These are phyloP conservation scores for Thermomyces lanuginosus DNA, from an alignment of 2,329 filamentous ascomycete species.

Conservation along the genomic window DNA sequence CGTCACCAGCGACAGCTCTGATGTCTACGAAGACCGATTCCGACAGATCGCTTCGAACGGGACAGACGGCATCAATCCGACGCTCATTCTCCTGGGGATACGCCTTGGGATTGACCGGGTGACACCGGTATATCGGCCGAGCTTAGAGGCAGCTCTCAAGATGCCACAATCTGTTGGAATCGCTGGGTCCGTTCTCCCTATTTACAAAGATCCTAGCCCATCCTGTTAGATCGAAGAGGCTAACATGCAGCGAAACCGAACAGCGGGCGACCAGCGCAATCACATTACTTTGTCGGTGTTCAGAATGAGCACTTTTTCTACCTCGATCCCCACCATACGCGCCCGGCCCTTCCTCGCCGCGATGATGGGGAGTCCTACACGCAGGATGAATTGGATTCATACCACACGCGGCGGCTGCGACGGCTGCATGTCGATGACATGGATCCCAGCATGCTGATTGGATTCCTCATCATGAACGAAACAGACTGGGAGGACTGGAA, in stretches of 20 bases:
- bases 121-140: slow-evolving; percentile 87
- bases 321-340: slow-evolving; percentile 80
- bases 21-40: slow-evolving; percentile 85
- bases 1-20: slow-evolving; percentile 72
- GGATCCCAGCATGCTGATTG: slow-evolving; percentile 96
- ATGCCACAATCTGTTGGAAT: slow-evolving; percentile 91
- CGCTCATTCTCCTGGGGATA: slow-evolving; percentile 74
- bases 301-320: slow-evolving; percentile 78
- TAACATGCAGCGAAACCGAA: slow-evolving; percentile 2
- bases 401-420: slow-evolving; percentile 72
- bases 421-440: slow-evolving; percentile 76
- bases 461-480: slow-evolving; percentile 69
- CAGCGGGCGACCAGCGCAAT: slow-evolving; percentile 82
- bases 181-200: slow-evolving; percentile 49
- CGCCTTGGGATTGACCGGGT: slow-evolving; percentile 86
- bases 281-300: slow-evolving; percentile 58
- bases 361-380: slow-evolving; percentile 36
- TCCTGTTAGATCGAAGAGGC: background rate
- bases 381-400: slow-evolving; percentile 59
- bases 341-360: slow-evolving; percentile 54
- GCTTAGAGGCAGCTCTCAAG: slow-evolving; percentile 68
- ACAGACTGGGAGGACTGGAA: slow-evolving; percentile 78
- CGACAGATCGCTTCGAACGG: slow-evolving; percentile 57
- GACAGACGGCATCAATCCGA: slow-evolving; percentile 56
- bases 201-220: too few relatives aligned